Base-by-base conservation (phyloP, 306 rosid species). In the Cyclanthera cordifolia region DNA sequence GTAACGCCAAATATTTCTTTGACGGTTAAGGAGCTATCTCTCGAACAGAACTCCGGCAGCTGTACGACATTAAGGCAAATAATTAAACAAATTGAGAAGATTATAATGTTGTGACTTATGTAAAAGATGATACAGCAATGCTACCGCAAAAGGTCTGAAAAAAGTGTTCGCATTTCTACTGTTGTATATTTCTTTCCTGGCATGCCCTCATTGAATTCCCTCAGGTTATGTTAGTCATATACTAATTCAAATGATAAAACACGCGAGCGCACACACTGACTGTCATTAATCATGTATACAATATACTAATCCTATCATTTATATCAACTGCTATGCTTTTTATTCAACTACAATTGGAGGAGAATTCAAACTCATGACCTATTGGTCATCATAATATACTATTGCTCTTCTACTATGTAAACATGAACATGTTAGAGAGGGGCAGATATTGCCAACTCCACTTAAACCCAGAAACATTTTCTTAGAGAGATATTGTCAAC, bases 1-100 rank as follows among this genome's bases (percentile, higher is more conserved):
- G 98, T 81, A 69, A 89, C 98, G 23, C 98, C 96, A 65, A 87
- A 93, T 59, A 87, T 93, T 82, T 93, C 96, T 82, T 93, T 93
- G 72, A 93, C 85, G 55, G 84, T 59, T 64, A 93, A 83, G 71
- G 98, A 82, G 83, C 89, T 86, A 75, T 89, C 95, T 63, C 74
- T 86, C 27, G 98, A 84, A 68, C 98, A 87, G 73, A 93, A 86
- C 82, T 89, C 96, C 0, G 90, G 94, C 61, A 89, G 85, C 96
- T 93, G 90, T 75, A 59, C 53, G 76, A 79, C 49, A 53, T 50
- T 39, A 67, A 67, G 71, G 51, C 66, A 78, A 11, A 7, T 37
- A 37, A 37, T 37, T 37, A 37, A 7, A 6, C 8, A 2, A 37
- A 37, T 37, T 37, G 43, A 37, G 45, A 34, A 30, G 3, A 34